A percentile compares a stretch with the other conserved stretches of the same genome.
These are phyloP conservation scores for Verticillium nubilum DNA, from an alignment of 2,329 filamentous ascomycete species.

Conservation along the genomic window DNA sequence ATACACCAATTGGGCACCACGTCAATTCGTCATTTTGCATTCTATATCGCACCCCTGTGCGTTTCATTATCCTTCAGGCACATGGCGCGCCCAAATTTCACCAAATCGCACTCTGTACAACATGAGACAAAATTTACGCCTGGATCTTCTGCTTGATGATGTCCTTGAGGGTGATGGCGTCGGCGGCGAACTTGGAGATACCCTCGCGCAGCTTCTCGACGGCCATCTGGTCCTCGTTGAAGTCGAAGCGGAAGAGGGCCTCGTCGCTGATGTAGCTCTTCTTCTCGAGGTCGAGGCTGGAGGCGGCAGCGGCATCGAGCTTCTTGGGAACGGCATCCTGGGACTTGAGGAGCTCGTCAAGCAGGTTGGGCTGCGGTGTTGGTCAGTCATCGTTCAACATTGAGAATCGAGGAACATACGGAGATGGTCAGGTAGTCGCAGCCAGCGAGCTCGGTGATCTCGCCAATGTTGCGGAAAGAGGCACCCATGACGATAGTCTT, in stretches of 20 bases:
- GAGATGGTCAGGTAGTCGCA: conserved; percentile 99
- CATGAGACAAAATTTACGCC: conserved; percentile 25
- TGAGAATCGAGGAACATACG: conserved; percentile 45
- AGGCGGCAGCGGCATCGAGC: conserved; percentile 67
- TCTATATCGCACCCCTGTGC: neutral
- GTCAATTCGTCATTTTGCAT: neutral
- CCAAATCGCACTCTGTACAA: neutral
- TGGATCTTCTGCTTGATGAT: conserved; percentile 83
- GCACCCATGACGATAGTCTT: conserved; percentile 99
- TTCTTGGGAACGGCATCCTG: conserved; percentile 80
- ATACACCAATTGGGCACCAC: neutral
- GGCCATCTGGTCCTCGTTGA: conserved; percentile 99
- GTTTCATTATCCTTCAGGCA: neutral
- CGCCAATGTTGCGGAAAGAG: conserved; percentile 91
- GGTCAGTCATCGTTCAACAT: neutral
- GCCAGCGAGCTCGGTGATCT: conserved; percentile 97
- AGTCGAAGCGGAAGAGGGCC: conserved; percentile 90
- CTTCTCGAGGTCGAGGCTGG: conserved; percentile 73
- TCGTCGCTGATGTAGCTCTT: conserved; percentile 88
- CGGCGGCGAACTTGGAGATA: conserved; percentile 98
- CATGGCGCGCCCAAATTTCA: neutral
- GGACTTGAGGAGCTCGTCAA: conserved; percentile 91
- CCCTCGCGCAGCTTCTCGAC: conserved; percentile 99
- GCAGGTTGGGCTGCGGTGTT: conserved; percentile 67
- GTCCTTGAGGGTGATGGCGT: conserved; percentile 88